A percentile compares a stretch with the other conserved stretches of the same genome.
phyloP scores from a whole-genome alignment of 345 rosid genomes.

The Crucihimalaya himalaica region DNA sequence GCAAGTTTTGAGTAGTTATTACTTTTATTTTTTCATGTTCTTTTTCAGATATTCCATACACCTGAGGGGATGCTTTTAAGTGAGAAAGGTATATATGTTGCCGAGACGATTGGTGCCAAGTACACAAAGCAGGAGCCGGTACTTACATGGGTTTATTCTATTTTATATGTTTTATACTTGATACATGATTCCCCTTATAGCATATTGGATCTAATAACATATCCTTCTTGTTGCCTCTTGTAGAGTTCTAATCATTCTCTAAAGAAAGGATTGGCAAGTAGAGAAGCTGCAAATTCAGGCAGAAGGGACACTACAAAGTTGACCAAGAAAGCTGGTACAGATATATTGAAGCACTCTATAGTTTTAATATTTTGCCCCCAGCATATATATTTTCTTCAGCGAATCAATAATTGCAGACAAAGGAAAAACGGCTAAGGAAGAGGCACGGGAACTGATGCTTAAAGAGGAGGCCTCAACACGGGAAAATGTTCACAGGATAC shows the following conservation, averaged over 20 bases:
- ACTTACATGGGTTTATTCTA: constrained; percentile 12
- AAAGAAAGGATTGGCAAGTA: constrained; percentile 63
- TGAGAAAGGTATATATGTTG: constrained; percentile 87
- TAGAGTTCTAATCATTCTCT: constrained; percentile 53
- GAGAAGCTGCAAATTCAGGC: constrained; percentile 58
- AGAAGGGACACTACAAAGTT: constrained; percentile 69
- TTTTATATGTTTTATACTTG: not conserved
- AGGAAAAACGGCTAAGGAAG: constrained; percentile 91
- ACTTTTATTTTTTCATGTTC: constrained; percentile 7
- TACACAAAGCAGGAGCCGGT: constrained; percentile 64
- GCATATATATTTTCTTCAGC: constrained; percentile 18
- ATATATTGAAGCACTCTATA: constrained; percentile 18
- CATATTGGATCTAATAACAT: constrained; percentile 46
- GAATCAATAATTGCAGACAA: constrained; percentile 56
- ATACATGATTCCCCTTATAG: constrained; percentile 1
- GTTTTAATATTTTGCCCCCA: not conserved
- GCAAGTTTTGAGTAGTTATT: not conserved
- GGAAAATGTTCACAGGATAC: constrained; percentile 61
- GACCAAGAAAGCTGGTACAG: constrained; percentile 70
- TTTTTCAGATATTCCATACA: constrained; percentile 69
- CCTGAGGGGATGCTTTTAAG: constrained; percentile 91
- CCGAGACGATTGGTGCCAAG: constrained; percentile 69
- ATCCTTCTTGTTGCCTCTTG: constrained; percentile 22
- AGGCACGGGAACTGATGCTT: constrained; percentile 88
- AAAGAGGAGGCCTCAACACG: constrained; percentile 85